A percentile compares a stretch with the other conserved stretches of the same genome.
Evolutionary conservation across 352 stramenopile species (phyloP).

Genomic region (Aphanomyces astaci): DNA sequence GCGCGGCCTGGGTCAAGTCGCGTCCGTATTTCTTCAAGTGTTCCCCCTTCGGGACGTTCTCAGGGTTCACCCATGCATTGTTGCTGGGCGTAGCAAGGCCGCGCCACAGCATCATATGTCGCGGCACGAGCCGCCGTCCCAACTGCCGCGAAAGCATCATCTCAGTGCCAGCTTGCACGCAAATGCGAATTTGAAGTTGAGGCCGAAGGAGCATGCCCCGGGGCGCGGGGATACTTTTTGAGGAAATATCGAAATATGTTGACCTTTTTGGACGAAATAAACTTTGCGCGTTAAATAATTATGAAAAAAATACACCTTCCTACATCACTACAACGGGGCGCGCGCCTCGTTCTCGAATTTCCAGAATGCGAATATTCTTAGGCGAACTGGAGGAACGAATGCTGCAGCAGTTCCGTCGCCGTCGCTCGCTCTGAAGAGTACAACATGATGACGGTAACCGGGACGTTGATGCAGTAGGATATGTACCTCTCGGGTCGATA

Average conservation of each 20-base stretch:
- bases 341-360: not conserved
- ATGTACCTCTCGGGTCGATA: conserved; percentile 56
- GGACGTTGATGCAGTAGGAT: too few relatives aligned
- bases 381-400: conserved; percentile 38
- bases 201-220: too few relatives aligned
- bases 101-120: not conserved
- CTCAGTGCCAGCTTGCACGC: too few relatives aligned
- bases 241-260: not conserved
- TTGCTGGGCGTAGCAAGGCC: not conserved
- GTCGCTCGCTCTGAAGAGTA: conserved; percentile 46
- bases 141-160: conserved; percentile 14
- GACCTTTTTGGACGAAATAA: not conserved
- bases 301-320: not conserved
- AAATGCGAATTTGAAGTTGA: conserved; percentile 11
- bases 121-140: not conserved
- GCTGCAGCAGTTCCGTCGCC: conserved; percentile 45
- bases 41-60: conserved; percentile 72
- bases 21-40: conserved; percentile 69
- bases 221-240: too few relatives aligned
- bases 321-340: not conserved
- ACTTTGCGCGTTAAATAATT: not conserved
- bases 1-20: conserved; percentile 63
- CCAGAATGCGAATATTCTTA: not conserved
- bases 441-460: conserved; percentile 1
- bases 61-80: conserved; percentile 63